Percentiles rank a stretch among this genome's conserved stretches.
Evolutionary conservation across 2,329 filamentous ascomycete genomes (phyloP).

Genomic region (Neophaeococcomyces aloes): DNA sequence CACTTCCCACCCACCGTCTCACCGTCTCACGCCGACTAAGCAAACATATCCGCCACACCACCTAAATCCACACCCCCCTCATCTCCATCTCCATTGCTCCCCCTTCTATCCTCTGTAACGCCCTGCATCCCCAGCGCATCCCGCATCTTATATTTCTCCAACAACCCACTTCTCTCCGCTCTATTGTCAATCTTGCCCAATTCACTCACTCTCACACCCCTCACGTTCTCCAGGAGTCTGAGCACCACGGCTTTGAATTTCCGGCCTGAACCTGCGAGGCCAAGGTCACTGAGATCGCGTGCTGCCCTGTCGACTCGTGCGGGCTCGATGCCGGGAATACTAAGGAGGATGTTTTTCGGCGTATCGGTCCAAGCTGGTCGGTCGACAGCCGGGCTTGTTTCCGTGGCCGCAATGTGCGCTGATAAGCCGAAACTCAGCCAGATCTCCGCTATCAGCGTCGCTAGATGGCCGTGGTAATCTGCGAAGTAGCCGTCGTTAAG

Average conservation of each 20-base stretch:
- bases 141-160: conserved; percentile 22
- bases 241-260: conserved; percentile 72
- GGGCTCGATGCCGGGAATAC: conserved; percentile 64
- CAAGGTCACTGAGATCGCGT: conserved; percentile 48
- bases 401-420: conserved; percentile 15
- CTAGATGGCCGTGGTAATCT: conserved; percentile 86
- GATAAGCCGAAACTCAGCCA: conserved; percentile 58
- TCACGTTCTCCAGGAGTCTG: conserved; percentile 72
- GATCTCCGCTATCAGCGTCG: conserved; percentile 75
- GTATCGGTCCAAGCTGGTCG: conserved; percentile 49
- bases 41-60: conserved; percentile 46
- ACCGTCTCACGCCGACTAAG: conserved; percentile 27
- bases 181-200: conserved; percentile 62
- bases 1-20: neutral
- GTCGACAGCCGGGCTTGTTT: conserved; percentile 14
- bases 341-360: conserved; percentile 64
- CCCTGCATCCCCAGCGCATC: conserved; percentile 18
- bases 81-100: conserved; percentile 31
- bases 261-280: conserved; percentile 48
- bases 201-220: conserved; percentile 86
- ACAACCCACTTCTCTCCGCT: conserved; percentile 15
- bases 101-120: conserved; percentile 28
- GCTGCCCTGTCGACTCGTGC: conserved; percentile 57
- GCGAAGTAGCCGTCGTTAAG: conserved; percentile 95
- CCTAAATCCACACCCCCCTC: conserved; percentile 41